Conservation (phyloP, 495 filamentous ascomycete genomes). For the Hapsidospora chrysogenum region DNA sequence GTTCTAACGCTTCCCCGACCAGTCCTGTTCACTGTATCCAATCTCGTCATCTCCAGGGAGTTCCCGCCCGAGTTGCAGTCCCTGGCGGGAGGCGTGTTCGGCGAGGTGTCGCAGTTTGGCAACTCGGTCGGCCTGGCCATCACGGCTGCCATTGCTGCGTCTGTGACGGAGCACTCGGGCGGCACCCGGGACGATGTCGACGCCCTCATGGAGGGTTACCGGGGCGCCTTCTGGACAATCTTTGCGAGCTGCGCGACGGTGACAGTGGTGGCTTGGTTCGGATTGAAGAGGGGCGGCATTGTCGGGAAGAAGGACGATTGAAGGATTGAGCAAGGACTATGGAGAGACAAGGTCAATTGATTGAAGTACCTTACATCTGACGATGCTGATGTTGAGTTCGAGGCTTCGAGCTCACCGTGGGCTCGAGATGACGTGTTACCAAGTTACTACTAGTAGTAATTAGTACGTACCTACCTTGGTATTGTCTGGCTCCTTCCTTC, state of each 20-base stretch:
- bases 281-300: conserved; percentile 33
- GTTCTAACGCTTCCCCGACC: too few relatives aligned
- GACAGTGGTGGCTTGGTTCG: conserved; percentile 23
- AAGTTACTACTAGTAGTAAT: too few relatives aligned
- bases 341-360: too few relatives aligned
- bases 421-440: too few relatives aligned
- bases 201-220: conserved; percentile 38
- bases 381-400: too few relatives aligned
- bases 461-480: too few relatives aligned
- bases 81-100: conserved; percentile 47
- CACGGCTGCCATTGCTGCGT: conserved; percentile 36
- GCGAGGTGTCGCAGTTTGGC: conserved; percentile 42
- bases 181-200: conserved; percentile 14
- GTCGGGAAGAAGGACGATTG: conserved; percentile 38
- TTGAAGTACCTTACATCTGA: too few relatives aligned
- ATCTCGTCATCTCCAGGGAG: conserved; percentile 39
- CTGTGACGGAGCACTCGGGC: conserved; percentile 22
- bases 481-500: too few relatives aligned
- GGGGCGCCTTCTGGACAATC: conserved; percentile 41
- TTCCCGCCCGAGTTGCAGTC: conserved; percentile 40
- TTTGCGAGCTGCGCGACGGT: conserved; percentile 32
- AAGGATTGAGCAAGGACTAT: too few relatives aligned
- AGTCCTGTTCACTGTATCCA: conserved; percentile 13
- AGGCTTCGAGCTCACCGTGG: too few relatives aligned
- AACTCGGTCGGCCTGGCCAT: conserved; percentile 40